Evolutionary conservation across 495 filamentous ascomycete species (phyloP).

Genomic region (Podospora pseudocomata): DNA sequence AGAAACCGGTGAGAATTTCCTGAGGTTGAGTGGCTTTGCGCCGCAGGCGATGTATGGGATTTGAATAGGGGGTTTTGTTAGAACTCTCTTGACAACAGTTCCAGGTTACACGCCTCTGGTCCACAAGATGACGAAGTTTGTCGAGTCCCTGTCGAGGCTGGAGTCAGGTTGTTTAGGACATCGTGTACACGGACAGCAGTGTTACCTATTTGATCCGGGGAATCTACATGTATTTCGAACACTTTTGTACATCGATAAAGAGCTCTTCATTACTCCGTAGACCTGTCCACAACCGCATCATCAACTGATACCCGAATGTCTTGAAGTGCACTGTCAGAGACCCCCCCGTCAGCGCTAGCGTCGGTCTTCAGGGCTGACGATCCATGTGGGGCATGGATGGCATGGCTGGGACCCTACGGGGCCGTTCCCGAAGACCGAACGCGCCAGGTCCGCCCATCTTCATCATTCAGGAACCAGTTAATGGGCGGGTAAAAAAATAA

Average conservation of each 20-base stretch:
- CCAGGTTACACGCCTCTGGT: neutral
- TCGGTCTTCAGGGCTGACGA: neutral
- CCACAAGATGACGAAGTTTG: neutral
- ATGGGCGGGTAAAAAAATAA: neutral
- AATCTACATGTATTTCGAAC: neutral
- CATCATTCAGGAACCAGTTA: neutral
- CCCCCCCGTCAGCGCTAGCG: neutral
- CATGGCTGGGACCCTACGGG: neutral
- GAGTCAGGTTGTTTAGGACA: neutral
- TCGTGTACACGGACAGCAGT: neutral
- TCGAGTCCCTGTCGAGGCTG: neutral
- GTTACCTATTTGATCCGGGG: neutral
- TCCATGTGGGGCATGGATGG: neutral
- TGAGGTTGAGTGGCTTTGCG: neutral
- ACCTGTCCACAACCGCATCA: no score
- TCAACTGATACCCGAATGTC: no score
- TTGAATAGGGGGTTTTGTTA: neutral
- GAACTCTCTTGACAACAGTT: neutral
- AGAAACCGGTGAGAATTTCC: neutral
- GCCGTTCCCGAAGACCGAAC: neutral
- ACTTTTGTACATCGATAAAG: no score
- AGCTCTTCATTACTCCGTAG: no score
- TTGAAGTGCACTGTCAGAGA: no score
- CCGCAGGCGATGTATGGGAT: neutral
- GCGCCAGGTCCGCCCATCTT: neutral